Evolutionary conservation across 2,329 filamentous ascomycete species (phyloP), one percentile per base, ranked within the genome.

Genomic region (Xylaria hypoxylon): DNA sequence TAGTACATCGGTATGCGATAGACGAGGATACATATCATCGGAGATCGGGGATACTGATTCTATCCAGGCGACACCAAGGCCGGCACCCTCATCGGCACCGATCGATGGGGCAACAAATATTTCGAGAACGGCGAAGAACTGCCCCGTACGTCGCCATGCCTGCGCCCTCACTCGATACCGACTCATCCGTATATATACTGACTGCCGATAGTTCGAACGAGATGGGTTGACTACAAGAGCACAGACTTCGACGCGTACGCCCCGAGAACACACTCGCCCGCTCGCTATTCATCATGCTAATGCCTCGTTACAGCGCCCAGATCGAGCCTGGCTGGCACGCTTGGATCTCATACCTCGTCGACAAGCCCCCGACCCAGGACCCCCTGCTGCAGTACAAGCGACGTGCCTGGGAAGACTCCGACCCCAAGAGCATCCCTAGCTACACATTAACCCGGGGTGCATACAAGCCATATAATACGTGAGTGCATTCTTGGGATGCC

Each of bases 301-400:
- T 63, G 8, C 55, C 55, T 35, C 60, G 40, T 35, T 44, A 66
- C 71, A 91, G 89, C 69, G 88, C 88, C 65, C 93, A 97, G 61
- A 92, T 97, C 75, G 95, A 98, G 81, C 94, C 95, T 57, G 92
- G 95, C 80, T 99, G 96, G 96, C 96, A 98, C 83, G 93, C 92
- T 33, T 99, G 96, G 96, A 94, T 99, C 74, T 93, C 93, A 72
- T 98, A 99, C 83, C 84, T 90, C 82, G 90, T 97, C 75, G 94
- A 98, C 81, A 92, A 92, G 81, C 89, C 95, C 42, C 96, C 96
- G 1, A 87, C 85, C 42, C 81, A 91, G 76, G 96, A 99, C 79
- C 83, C 89, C 59, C 80, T 96, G 69, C 77, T 96, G 70, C 86
- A 89, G 74, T 83, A 89, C 59, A 85, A 88, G 72, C 80, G 89